Evolutionary conservation across 192 early-diverging fungal genomes (phyloP), one percentile per base, ranked within the genome.

Genomic region (Backusella tuberculispora): DNA sequence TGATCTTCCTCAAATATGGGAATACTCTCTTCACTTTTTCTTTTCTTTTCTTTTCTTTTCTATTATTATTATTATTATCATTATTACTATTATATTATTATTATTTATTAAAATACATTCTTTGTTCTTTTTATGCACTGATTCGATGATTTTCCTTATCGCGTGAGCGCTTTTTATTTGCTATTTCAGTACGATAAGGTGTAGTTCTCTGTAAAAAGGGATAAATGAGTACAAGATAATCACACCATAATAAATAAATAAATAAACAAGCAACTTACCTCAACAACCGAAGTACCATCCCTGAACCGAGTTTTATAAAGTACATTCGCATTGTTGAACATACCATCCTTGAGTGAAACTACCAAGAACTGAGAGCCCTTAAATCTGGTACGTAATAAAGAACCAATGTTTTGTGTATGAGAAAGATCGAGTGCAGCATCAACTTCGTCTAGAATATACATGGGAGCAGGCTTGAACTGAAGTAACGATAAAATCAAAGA

Each of bases 371-470:
- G 98, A 1, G 96, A 94, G 5, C 93, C 95, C 71, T 92, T 96
- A 86, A 99, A 99, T 41, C 98, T 81, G 1, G 92, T 96, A 56
- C 92, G 86, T 66, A 99, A 85, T 24, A 99, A 83, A 75, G 95
- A 92, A 1, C 98, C 98, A 77, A 99, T 99, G 80, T 99, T 99
- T 78, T 99, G 97, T 3, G 98, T 99, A 77, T 99, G 98, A 8
- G 95, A 96, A 41, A 95, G 83, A 88, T 99, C 98, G 12, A 99
- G 88, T 9, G 98, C 98, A 13, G 97, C 94, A 84, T 99, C 98
- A 12, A 99, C 95, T 84, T 99, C 98, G 82, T 99, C 98, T 44
- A 99, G 81, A 82, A 99, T 98, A 83, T 99, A 99, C 98, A 99
- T 98, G 14, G 98, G 98, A 0, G 98, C 98, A 10, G 98, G 98